phyloP scores from a whole-genome alignment of 2,329 filamentous ascomycete species.

The Xylariaceae sp. region DNA sequence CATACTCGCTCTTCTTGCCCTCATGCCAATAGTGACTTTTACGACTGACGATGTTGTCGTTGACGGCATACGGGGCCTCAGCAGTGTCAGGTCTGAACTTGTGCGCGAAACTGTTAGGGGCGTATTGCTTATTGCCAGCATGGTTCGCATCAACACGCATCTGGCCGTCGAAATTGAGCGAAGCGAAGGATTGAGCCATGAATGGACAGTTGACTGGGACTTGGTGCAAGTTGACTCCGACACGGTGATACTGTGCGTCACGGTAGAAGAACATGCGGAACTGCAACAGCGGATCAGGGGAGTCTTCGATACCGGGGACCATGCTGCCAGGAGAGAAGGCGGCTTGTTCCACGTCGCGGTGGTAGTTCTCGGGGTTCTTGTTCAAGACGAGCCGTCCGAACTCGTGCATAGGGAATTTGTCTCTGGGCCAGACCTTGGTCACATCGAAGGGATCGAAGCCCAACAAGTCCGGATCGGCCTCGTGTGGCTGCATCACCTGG shows the following conservation, averaged over 20 bases:
- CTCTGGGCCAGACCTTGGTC: slow-evolving; percentile 50
- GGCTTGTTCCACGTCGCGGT: slow-evolving; percentile 49
- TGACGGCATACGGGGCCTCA: slow-evolving; percentile 45
- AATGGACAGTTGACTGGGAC: slow-evolving; percentile 38
- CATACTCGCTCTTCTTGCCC: slow-evolving; percentile 47
- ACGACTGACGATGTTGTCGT: slow-evolving; percentile 44
- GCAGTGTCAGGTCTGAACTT: slow-evolving; percentile 48
- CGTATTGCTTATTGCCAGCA: slow-evolving; percentile 45
- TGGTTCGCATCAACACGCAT: slow-evolving; percentile 45
- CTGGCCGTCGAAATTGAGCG: slow-evolving; percentile 45
- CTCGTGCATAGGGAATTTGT: slow-evolving; percentile 42
- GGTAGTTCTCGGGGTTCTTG: slow-evolving; percentile 36
- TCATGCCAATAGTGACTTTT: slow-evolving; percentile 53
- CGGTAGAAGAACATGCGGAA: too few species aligned
- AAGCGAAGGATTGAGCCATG: slow-evolving; percentile 40
- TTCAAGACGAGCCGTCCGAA: slow-evolving; percentile 49
- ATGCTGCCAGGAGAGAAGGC: slow-evolving; percentile 53
- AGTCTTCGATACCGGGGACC: slow-evolving; percentile 49
- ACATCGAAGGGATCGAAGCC: slow-evolving; percentile 49
- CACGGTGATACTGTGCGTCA: slow-evolving; percentile 21
- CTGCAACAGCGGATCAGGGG: slow-evolving; percentile 40
- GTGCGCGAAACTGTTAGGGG: slow-evolving; percentile 46
- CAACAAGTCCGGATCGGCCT: slow-evolving; percentile 36
- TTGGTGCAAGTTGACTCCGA: slow-evolving; percentile 49
- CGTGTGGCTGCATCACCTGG: slow-evolving; percentile 49